phyloP scores from a whole-genome alignment of 2,329 filamentous ascomycete species.

The Aspergillus clavatus region DNA sequence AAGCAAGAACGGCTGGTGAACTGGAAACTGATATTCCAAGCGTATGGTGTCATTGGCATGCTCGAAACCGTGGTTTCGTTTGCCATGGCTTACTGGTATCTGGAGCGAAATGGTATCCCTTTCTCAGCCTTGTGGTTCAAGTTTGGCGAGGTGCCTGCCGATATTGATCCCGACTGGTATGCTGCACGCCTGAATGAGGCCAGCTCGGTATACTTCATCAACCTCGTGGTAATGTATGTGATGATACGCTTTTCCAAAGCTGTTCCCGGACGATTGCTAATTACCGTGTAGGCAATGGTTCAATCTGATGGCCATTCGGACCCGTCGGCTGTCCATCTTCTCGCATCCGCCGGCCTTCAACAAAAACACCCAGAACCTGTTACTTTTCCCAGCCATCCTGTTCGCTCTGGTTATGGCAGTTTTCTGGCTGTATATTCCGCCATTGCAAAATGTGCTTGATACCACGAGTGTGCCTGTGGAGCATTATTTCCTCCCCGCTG shows the following conservation, averaged over 20 bases:
- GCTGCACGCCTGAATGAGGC: constrained; percentile 56
- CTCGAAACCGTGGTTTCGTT: constrained; percentile 58
- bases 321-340: constrained; percentile 61
- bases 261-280: constrained; percentile 9
- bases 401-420: constrained; percentile 67
- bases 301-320: constrained; percentile 66
- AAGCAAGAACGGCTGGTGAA: constrained; percentile 69
- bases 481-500: constrained; percentile 71
- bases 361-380: constrained; percentile 60
- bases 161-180: constrained; percentile 53
- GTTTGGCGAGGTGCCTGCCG: constrained; percentile 53
- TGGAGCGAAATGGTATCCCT: constrained; percentile 54
- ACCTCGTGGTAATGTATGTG: constrained; percentile 68
- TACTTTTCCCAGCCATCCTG: constrained; percentile 64
- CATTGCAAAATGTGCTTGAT: constrained; percentile 56
- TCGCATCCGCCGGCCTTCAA: constrained; percentile 67
- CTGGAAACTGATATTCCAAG: constrained; percentile 65
- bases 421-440: constrained; percentile 65
- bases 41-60: constrained; percentile 67
- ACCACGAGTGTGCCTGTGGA: constrained; percentile 64
- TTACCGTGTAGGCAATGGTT: constrained; percentile 59
- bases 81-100: constrained; percentile 64
- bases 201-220: constrained; percentile 74
- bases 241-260: not conserved
- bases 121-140: constrained; percentile 65